Evolutionary conservation across 2,329 filamentous ascomycete species (phyloP).

Genomic region (Neonectria hederae): DNA sequence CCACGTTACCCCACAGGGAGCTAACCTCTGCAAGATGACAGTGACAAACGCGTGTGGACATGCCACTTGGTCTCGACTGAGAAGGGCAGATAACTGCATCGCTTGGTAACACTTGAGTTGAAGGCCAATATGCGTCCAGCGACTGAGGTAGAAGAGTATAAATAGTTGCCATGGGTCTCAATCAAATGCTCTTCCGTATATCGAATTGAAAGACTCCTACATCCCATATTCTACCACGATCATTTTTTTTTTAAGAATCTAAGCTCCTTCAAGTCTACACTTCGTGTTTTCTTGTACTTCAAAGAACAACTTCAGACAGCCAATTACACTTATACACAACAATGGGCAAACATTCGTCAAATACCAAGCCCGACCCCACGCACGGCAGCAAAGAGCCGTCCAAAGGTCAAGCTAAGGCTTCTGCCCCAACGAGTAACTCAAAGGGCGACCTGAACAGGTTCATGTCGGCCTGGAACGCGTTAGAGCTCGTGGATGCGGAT

Average conservation of each 20-base stretch:
- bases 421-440: background rate
- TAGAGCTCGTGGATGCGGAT: background rate
- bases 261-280: background rate
- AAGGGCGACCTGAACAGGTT: background rate
- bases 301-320: background rate
- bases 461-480: background rate
- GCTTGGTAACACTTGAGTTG: slow-evolving; percentile 8
- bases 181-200: background rate
- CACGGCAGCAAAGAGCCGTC: background rate
- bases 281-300: background rate
- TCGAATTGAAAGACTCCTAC: background rate
- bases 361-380: background rate
- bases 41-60: background rate
- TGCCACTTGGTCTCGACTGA: background rate
- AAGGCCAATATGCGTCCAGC: no score
- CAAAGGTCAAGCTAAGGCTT: background rate
- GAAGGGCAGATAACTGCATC: background rate
- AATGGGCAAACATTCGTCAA: background rate
- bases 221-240: background rate
- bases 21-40: background rate
- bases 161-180: background rate
- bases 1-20: slow-evolving; percentile 11
- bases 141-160: background rate
- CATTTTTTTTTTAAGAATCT: background rate
- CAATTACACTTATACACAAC: background rate